A percentile compares a stretch with the other conserved stretches of the same genome.
Conservation (phyloP, 306 rosid genomes). For the Quercus variabilis region DNA sequence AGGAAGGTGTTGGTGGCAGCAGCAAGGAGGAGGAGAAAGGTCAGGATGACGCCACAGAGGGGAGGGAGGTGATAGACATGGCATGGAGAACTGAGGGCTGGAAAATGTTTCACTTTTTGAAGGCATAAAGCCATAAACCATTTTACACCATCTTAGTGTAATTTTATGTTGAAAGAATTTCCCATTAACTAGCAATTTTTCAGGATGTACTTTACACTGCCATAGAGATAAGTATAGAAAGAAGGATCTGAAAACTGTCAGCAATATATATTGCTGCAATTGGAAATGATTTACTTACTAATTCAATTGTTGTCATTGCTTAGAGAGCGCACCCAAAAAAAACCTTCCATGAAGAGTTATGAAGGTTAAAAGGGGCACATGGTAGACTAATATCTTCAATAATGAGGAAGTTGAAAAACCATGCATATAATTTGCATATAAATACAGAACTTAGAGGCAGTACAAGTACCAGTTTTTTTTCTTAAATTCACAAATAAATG, state of each 20-base stretch:
- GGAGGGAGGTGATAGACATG: no score
- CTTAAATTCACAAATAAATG: neutral
- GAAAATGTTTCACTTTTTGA: no score
- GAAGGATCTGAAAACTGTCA: neutral
- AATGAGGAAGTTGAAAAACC: neutral
- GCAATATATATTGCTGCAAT: neutral
- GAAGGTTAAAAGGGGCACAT: neutral
- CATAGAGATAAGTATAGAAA: neutral
- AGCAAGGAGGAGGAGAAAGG: no score
- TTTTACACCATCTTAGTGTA: no score
- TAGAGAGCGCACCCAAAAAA: neutral
- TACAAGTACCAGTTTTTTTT: neutral
- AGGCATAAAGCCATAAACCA: no score
- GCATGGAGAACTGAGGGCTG: no score
- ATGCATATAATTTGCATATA: neutral
- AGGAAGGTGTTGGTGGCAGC: no score
- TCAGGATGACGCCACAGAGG: no score
- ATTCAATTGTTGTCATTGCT: neutral
- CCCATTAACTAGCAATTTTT: no score
- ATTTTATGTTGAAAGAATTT: no score
- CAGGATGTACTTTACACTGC: no score
- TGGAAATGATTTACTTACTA: neutral
- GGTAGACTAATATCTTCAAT: neutral
- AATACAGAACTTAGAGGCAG: no score
- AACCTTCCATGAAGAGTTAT: neutral